A percentile compares a stretch with the other conserved stretches of the same genome.
phyloP scores from a whole-genome alignment of 306 rosid genomes.

The Pueraria montana region DNA sequence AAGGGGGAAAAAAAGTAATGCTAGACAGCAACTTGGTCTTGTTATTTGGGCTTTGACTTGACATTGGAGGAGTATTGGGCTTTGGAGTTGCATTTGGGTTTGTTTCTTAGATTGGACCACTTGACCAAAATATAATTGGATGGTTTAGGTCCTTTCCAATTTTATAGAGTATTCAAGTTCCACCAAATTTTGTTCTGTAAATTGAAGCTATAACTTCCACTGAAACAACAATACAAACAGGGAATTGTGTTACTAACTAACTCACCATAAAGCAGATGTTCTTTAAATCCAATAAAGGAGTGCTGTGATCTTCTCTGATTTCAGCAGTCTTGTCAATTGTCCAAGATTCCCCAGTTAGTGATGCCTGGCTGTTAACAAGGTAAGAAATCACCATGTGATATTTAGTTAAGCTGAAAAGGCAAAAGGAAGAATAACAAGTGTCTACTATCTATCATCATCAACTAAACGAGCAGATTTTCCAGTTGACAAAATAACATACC shows the following conservation, averaged over 20 bases:
- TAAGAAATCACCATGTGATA: constrained; percentile 43
- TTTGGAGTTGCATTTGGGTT: not conserved
- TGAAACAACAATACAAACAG: constrained; percentile 32
- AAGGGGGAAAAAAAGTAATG: not conserved
- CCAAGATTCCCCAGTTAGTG: constrained; percentile 88
- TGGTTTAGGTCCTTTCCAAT: too few relatives aligned
- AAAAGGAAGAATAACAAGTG: constrained; percentile 35
- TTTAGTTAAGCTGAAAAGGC: constrained; percentile 29
- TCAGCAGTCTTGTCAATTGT: constrained; percentile 74
- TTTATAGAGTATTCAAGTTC: too few relatives aligned
- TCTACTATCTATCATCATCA: constrained; percentile 22
- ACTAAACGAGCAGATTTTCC: constrained; percentile 14
- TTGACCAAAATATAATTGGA: not conserved
- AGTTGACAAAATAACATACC: constrained; percentile 65
- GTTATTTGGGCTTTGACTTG: not conserved
- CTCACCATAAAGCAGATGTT: constrained; percentile 89
- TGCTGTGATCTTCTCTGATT: constrained; percentile 65
- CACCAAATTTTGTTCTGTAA: too few relatives aligned
- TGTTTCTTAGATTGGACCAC: not conserved
- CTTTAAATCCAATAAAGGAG: constrained; percentile 77
- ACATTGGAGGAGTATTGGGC: not conserved
- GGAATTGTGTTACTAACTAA: constrained; percentile 37
- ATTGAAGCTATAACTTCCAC: constrained; percentile 17
- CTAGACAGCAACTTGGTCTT: not conserved
- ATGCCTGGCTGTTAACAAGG: constrained; percentile 83